Conservation (phyloP, 768 basidiomycete species). For the Suillus brevipes region DNA sequence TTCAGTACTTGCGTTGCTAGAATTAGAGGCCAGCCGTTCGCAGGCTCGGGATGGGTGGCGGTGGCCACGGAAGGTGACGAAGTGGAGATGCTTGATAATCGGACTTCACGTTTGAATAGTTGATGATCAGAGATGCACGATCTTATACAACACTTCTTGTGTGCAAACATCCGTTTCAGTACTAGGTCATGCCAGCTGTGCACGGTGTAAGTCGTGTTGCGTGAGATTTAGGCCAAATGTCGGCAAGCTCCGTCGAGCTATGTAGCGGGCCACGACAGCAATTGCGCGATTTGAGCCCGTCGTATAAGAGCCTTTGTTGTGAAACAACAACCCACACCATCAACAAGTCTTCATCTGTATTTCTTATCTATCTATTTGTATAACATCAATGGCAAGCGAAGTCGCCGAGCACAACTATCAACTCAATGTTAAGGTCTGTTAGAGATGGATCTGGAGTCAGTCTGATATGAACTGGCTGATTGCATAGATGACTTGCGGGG, state of each 20-base stretch:
- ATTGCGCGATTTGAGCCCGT: slow-evolving; percentile 11
- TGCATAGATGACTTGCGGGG: slow-evolving; percentile 80
- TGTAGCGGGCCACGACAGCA: neutral
- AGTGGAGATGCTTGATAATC: slow-evolving; percentile 63
- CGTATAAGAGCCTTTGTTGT: slow-evolving; percentile 7
- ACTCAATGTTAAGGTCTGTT: slow-evolving; percentile 78
- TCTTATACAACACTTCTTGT: neutral
- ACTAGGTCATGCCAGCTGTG: neutral
- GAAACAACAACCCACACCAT: neutral
- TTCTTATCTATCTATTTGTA: slow-evolving; percentile 6
- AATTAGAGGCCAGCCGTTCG: slow-evolving; percentile 50
- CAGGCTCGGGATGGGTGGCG: slow-evolving; percentile 72
- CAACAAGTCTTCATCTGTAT: neutral
- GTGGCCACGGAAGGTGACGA: slow-evolving; percentile 67
- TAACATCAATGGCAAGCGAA: neutral
- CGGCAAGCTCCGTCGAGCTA: slow-evolving; percentile 10
- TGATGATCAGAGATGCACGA: slow-evolving; percentile 3
- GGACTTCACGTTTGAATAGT: slow-evolving; percentile 20
- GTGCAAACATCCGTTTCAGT: neutral
- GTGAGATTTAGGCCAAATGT: slow-evolving; percentile 18
- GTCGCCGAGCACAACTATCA: slow-evolving; percentile 46
- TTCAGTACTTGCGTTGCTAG: slow-evolving; percentile 44
- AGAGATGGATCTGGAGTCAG: neutral
- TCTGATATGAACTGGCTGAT: slow-evolving; percentile 6
- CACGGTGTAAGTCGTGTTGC: neutral